phyloP scores from a whole-genome alignment of 1,284 basidiomycete genomes.

The Malassezia arunalokei region DNA sequence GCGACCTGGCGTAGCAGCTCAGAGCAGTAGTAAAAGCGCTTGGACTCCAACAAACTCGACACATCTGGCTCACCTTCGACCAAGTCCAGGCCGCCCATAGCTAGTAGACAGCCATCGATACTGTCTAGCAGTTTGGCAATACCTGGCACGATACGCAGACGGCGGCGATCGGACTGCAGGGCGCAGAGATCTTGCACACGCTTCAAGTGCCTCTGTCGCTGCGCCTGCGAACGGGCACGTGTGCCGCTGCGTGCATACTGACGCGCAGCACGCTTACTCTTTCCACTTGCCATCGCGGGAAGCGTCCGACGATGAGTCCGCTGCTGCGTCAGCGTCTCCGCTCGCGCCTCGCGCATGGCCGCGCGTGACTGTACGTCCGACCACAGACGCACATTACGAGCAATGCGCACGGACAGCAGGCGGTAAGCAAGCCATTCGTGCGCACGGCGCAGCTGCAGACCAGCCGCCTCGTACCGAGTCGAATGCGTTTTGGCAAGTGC shows the following conservation, averaged over 20 bases:
- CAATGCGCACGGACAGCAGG: constrained; percentile 34
- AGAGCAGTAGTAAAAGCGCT: constrained; percentile 38
- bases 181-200: constrained; percentile 22
- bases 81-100: constrained; percentile 32
- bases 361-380: constrained; percentile 33
- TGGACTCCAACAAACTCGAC: constrained; percentile 39
- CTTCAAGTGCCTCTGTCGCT: constrained; percentile 15
- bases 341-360: constrained; percentile 32
- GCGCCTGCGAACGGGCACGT: constrained; percentile 11
- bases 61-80: constrained; percentile 43
- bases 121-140: constrained; percentile 37
- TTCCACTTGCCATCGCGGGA: constrained; percentile 10
- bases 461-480: constrained; percentile 37
- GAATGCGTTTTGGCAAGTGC: constrained; percentile 41
- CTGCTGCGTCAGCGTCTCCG: constrained; percentile 20
- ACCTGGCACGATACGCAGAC: constrained; percentile 35
- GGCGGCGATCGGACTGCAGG: constrained; percentile 25
- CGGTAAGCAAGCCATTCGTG: constrained; percentile 42
- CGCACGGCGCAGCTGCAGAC: constrained; percentile 35
- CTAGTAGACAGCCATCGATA: constrained; percentile 30
- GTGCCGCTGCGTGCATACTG: constrained; percentile 32
- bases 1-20: constrained; percentile 35
- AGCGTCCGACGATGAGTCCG: constrained; percentile 8
- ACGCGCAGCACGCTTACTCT: constrained; percentile 15
- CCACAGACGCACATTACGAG: constrained; percentile 31